A percentile compares a stretch with the other conserved stretches of the same genome.
phyloP scores from a whole-genome alignment of 495 filamentous ascomycete genomes.

The Penicillium robsamsonii region DNA sequence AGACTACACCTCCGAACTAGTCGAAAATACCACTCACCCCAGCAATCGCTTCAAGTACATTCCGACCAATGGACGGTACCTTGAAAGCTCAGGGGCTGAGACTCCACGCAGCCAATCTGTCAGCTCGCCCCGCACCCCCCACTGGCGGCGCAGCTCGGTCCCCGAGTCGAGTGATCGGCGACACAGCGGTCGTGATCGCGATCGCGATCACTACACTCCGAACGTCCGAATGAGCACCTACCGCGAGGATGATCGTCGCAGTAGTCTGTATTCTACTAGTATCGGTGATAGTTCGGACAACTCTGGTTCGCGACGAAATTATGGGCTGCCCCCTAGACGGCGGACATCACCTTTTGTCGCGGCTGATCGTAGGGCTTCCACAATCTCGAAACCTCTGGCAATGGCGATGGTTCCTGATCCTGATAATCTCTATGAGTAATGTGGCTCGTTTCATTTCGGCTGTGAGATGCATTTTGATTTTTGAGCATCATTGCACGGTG shows the following conservation, averaged over 20 bases:
- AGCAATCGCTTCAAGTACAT: slow-evolving; percentile 37
- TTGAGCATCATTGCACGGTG: slow-evolving; percentile 17
- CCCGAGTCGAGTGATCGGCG: slow-evolving; percentile 6
- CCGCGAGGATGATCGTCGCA: slow-evolving; percentile 17
- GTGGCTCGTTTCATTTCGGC: background rate
- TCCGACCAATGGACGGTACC: slow-evolving; percentile 29
- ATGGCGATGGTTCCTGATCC: slow-evolving; percentile 44
- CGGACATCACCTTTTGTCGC: slow-evolving; percentile 20
- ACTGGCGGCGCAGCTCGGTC: slow-evolving; percentile 15
- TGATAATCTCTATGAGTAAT: slow-evolving; percentile 42
- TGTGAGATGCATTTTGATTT: slow-evolving; percentile 1
- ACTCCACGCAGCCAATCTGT: slow-evolving; percentile 23
- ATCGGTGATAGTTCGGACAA: slow-evolving; percentile 10
- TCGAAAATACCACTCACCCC: slow-evolving; percentile 18
- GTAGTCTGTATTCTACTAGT: slow-evolving; percentile 16
- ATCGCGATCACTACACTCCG: background rate
- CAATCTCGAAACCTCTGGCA: slow-evolving; percentile 32
- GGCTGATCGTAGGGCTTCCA: slow-evolving; percentile 27
- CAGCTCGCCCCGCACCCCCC: slow-evolving; percentile 13
- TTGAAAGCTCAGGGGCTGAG: slow-evolving; percentile 14
- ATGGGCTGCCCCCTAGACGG: slow-evolving; percentile 17
- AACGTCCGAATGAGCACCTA: background rate
- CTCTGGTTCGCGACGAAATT: background rate
- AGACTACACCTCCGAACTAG: slow-evolving; percentile 35
- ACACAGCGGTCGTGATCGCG: slow-evolving; percentile 10